phyloP scores from a whole-genome alignment of 192 early-diverging fungal species.

The Paraglomus brasilianum region DNA sequence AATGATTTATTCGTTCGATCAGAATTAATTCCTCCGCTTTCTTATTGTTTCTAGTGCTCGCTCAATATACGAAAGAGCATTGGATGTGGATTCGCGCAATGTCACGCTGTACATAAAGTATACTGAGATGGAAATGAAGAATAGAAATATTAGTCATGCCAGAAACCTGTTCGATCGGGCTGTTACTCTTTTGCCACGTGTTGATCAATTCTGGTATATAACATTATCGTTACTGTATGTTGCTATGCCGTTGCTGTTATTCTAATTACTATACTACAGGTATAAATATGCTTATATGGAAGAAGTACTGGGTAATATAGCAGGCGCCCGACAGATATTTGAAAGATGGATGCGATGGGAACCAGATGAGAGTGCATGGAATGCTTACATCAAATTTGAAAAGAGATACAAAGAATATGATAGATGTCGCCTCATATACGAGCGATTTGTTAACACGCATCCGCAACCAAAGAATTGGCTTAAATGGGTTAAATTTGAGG shows the following conservation, averaged over 20 bases:
- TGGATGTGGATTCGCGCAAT: constrained; percentile 88
- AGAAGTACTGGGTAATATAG: constrained; percentile 88
- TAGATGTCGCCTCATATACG: constrained; percentile 75
- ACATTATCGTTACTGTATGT: background rate
- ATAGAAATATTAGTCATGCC: constrained; percentile 89
- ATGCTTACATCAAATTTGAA: constrained; percentile 94
- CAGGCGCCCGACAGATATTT: constrained; percentile 89
- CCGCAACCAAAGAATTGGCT: constrained; percentile 96
- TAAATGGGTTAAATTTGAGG: constrained; percentile 95
- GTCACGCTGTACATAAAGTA: constrained; percentile 89
- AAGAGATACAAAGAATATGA: constrained; percentile 83
- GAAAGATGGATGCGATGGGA: constrained; percentile 99
- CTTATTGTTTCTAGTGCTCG: constrained; percentile 55
- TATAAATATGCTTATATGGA: constrained; percentile 99
- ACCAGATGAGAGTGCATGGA: constrained; percentile 89
- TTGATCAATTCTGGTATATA: constrained; percentile 73
- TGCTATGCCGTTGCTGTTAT: background rate
- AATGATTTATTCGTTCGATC: background rate
- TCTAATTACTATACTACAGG: constrained; percentile 39
- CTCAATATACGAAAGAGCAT: constrained; percentile 88
- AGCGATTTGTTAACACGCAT: constrained; percentile 84
- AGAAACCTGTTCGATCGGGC: constrained; percentile 95
- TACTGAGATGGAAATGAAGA: constrained; percentile 98
- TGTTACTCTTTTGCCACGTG: constrained; percentile 80
- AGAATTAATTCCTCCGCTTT: background rate